Conservation (phyloP, 352 stramenopile species). For the Phytophthora vignae region DNA sequence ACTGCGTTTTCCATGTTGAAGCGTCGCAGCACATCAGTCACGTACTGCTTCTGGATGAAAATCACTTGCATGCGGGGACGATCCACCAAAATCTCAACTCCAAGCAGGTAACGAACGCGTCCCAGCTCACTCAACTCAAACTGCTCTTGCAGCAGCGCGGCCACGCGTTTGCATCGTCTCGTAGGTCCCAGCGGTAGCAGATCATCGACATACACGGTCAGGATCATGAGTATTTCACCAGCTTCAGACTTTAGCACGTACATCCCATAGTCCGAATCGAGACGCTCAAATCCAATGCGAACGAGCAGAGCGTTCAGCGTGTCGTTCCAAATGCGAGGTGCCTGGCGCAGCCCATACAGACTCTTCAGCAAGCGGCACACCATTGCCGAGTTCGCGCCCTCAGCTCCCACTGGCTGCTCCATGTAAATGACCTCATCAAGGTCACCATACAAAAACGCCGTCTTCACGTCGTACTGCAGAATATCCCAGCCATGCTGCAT, state of each 20-base stretch:
- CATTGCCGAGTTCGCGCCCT: not conserved
- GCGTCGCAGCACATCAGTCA: not conserved
- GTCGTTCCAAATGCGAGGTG: too few relatives aligned
- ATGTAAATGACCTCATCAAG: constrained; percentile 9
- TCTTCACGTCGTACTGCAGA: constrained; percentile 25
- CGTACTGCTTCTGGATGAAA: not conserved
- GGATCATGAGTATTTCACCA: not conserved
- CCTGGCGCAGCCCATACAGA: not conserved
- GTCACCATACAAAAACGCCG: constrained; percentile 13
- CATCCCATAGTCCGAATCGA: too few relatives aligned
- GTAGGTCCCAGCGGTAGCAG: not conserved
- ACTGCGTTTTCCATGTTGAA: not conserved
- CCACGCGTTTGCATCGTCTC: not conserved
- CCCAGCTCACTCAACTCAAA: not conserved
- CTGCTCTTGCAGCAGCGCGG: not conserved
- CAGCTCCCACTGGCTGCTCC: too few relatives aligned
- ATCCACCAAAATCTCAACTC: not conserved
- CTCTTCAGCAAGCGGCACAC: not conserved
- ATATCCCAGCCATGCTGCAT: constrained; percentile 4
- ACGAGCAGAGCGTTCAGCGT: too few relatives aligned
- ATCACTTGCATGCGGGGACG: not conserved
- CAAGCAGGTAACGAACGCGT: not conserved
- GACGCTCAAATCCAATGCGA: too few relatives aligned
- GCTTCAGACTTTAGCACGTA: too few relatives aligned
- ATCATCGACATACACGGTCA: not conserved